Evolutionary conservation across 805 yeast species (phyloP), one percentile per base, ranked within the genome.

Genomic region (Dipodascopsis uninucleata): DNA sequence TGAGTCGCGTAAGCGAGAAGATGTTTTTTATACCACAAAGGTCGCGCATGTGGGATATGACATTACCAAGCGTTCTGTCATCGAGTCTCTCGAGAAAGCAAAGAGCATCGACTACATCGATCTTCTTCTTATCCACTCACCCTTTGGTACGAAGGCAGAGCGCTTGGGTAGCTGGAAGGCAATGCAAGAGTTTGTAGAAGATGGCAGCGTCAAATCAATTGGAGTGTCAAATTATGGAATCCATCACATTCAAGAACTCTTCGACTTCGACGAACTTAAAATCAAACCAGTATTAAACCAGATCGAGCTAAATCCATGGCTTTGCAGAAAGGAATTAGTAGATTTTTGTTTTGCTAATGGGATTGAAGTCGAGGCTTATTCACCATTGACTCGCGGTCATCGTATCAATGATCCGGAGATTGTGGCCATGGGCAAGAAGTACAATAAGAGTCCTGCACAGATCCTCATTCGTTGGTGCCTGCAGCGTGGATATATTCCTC

Each of bases 281-380:
- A 59, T 63, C 43, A 71, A 70, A 53, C 87, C 94, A 0, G 86
- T 78, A 2, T 80, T 82, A 28, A 81, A 85, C 61, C 93, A 85
- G 60, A 72, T 85, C 56, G 75, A 71, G 50, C 66, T 74, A 44
- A 76, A 74, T 53, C 79, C 80, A 18, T 76, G 77, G 76, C 63
- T 70, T 52, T 63, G 61, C 54, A 66, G 68, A 48, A 55, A 56
- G 18, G 67, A 67, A 43, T 58, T 80, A 44, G 67, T 70, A 25
- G 66, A 69, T 24, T 80, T 60, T 60, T 70, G 71, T 54, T 59
- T 64, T 25, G 52, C 63, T 21, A 62, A 79, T 43, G 74, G 69
- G 25, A 78, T 82, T 45, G 61, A 63, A 7, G 59, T 73, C 5
- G 79, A 80, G 57, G 85, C 87, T 0, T 82, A 76, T 64, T 71